A percentile compares a stretch with the other conserved stretches of the same genome.
phyloP scores from a whole-genome alignment of 2,329 filamentous ascomycete genomes.

The Cercospora sesami region DNA sequence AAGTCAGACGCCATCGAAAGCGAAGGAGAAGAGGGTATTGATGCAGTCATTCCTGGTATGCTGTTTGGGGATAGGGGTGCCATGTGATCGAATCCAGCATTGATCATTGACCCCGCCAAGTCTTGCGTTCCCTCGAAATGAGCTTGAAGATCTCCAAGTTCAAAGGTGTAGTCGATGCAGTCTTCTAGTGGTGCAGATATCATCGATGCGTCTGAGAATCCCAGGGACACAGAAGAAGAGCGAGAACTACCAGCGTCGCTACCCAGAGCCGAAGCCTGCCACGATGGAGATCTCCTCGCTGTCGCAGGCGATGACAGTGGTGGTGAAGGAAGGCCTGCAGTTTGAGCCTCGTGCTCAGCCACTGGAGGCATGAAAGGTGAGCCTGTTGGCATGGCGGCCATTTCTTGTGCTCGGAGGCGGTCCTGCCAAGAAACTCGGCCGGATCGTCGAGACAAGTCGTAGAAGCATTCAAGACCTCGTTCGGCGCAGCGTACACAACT shows the following conservation, averaged over 20 bases:
- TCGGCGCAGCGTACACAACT: neutral
- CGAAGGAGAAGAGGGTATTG: neutral
- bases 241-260: neutral
- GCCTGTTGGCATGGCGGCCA: neutral
- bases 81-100: neutral
- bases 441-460: neutral
- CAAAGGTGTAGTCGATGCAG: neutral
- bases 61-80: neutral
- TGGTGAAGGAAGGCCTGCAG: neutral
- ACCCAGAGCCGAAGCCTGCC: neutral
- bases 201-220: neutral
- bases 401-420: neutral
- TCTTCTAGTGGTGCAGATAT: neutral
- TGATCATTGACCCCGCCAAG: neutral
- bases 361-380: neutral
- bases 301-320: neutral
- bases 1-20: neutral
- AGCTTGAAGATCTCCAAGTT: neutral
- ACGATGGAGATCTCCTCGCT: neutral
- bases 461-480: neutral
- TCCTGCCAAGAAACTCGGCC: neutral
- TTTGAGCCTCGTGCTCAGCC: neutral
- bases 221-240: neutral
- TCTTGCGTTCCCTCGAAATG: neutral
- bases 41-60: neutral